Evolutionary conservation across 2,329 filamentous ascomycete species (phyloP).

Genomic region (Penicillium sp.): DNA sequence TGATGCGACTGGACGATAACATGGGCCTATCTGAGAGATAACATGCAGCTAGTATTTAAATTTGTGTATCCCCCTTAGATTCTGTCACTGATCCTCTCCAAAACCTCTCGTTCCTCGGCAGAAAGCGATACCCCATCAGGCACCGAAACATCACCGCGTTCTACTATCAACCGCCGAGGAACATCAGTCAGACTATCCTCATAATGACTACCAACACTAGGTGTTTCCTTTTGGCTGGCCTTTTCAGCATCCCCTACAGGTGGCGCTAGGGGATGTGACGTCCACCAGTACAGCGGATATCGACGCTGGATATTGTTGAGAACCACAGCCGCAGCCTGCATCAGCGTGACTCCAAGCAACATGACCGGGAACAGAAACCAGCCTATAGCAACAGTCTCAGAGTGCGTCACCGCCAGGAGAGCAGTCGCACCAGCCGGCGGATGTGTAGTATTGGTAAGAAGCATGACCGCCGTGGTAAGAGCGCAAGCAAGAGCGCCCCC

Average conservation of each 20-base stretch:
- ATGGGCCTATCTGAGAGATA: background rate
- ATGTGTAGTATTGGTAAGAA: slow-evolving; percentile 61
- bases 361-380: slow-evolving; percentile 61
- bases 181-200: slow-evolving; percentile 20
- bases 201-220: slow-evolving; percentile 15
- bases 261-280: slow-evolving; percentile 24
- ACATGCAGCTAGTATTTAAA: background rate
- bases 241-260: slow-evolving; percentile 16
- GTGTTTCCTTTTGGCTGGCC: slow-evolving; percentile 13
- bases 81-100: slow-evolving; percentile 29
- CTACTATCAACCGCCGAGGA: slow-evolving; percentile 25
- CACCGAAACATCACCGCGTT: slow-evolving; percentile 24
- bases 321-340: slow-evolving; percentile 55
- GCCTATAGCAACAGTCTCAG: slow-evolving; percentile 46
- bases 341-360: slow-evolving; percentile 51
- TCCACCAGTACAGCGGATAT: slow-evolving; percentile 63
- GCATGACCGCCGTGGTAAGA: slow-evolving; percentile 56
- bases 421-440: slow-evolving; percentile 68
- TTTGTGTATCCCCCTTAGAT: slow-evolving; percentile 15
- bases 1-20: slow-evolving; percentile 3
- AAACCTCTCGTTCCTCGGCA: slow-evolving; percentile 25
- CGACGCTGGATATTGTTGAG: slow-evolving; percentile 61
- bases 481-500: slow-evolving; percentile 59
- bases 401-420: slow-evolving; percentile 53
- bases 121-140: slow-evolving; percentile 30